Conservation (phyloP, 306 rosid species). For the Cucumis cinereus region DNA sequence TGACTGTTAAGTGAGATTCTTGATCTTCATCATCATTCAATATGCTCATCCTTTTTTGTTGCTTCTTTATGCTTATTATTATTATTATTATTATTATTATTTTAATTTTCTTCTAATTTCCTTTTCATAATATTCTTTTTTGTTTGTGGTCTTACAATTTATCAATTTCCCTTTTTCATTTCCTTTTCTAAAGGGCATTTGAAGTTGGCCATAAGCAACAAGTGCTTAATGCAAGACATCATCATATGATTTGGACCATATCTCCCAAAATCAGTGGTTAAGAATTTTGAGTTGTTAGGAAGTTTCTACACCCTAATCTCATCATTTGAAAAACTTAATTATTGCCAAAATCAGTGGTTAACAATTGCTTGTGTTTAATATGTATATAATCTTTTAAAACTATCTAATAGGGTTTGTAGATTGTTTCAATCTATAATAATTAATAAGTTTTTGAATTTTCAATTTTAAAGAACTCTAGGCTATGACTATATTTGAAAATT, state of each 20-base stretch:
- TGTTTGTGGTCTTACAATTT: neutral
- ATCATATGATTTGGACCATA: neutral
- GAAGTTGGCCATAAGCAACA: neutral
- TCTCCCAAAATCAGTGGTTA: neutral
- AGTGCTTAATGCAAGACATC: neutral
- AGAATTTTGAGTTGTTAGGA: neutral
- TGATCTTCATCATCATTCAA: neutral
- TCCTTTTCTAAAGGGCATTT: neutral
- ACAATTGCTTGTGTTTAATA: too few species aligned
- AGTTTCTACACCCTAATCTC: neutral
- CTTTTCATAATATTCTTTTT: neutral
- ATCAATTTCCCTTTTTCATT: neutral
- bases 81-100: too few species aligned
- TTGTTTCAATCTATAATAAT: too few species aligned
- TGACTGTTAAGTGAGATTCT: constrained; percentile 3
- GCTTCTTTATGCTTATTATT: neutral
- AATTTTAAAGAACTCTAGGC: too few species aligned
- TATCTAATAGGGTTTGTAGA: too few species aligned
- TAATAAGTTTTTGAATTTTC: too few species aligned
- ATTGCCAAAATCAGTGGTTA: too few species aligned
- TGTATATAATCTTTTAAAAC: too few species aligned
- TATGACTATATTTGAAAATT: too few species aligned
- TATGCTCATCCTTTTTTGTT: neutral
- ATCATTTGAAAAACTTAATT: neutral
- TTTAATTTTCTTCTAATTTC: neutral